Evolutionary conservation across 306 rosid genomes (phyloP), one percentile per base, ranked within the genome.

Genomic region (Vicia sativa): DNA sequence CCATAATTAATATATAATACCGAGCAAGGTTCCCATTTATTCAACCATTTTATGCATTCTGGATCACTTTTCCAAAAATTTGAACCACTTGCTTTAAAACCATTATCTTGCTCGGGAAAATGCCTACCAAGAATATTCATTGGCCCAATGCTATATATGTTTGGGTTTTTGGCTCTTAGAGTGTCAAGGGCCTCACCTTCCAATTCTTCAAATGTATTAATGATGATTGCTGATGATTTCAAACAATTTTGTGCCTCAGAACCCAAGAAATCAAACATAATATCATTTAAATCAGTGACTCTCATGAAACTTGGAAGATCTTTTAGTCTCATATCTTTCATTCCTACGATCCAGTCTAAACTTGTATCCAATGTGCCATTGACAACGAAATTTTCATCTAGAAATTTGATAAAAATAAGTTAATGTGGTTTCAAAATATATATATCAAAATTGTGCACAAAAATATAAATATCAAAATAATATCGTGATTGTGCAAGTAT

Each of bases 1-100:
- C 77, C 70, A 11, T 72, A 72, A 9, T 72, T 72, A 52, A 72
- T 50, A 52, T 72, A 72, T 26, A 72, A 6, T 0, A 72, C 77
- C 25, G 77, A 72, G 7, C 3, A 10, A 10, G 54, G 45, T 26
- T 62, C 54, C 70, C 55, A 38, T 38, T 39, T 52, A 21, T 50
- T 62, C 31, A 72, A 25, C 77, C 70, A 72, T 62, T 39, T 13
- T 21, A 52, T 25, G 15, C 70, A 72, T 62, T 39, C 9, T 11
- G 63, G 3, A 8, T 72, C 77, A 39, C 1, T 50, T 62, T 72
- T 72, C 56, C 72, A 67, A 0, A 67, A 35, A 67, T 62, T 67
- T 37, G 72, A 67, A 26, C 72, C 50, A 67, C 49, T 50, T 28
- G 15, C 12, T 61, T 26, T 50, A 37, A 72, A 72, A 3, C 44